Evolutionary conservation across 2,329 filamentous ascomycete species (phyloP).

Genomic region (Chaetomium olivaceum): DNA sequence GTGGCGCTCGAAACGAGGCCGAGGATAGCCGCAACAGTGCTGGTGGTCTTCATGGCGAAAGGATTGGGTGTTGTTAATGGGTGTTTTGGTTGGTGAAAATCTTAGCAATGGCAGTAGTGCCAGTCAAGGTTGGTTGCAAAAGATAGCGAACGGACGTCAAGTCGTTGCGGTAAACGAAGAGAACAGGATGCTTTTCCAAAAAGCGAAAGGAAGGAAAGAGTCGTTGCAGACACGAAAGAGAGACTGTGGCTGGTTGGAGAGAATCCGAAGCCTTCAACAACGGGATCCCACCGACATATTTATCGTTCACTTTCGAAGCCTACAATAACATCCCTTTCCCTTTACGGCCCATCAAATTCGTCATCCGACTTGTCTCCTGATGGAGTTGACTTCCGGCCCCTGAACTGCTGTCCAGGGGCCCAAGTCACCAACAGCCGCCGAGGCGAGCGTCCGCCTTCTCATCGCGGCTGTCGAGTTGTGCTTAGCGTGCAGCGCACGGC

Average conservation of each 20-base stretch:
- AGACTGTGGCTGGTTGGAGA: constrained; percentile 1
- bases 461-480: neutral
- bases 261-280: neutral
- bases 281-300: neutral
- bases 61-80: neutral
- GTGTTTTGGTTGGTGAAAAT: neutral
- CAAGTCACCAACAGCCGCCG: neutral
- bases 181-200: neutral
- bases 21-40: neutral
- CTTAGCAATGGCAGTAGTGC: neutral
- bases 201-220: constrained; percentile 1
- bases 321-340: neutral
- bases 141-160: constrained; percentile 6
- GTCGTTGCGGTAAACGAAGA: constrained; percentile 4
- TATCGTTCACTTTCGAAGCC: neutral
- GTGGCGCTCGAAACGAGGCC: constrained; percentile 8
- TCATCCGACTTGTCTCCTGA: neutral
- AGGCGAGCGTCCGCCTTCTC: neutral
- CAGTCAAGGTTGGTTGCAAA: neutral
- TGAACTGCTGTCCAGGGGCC: neutral
- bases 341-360: neutral
- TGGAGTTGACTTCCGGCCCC: neutral
- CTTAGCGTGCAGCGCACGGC: neutral
- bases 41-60: neutral
- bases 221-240: constrained; percentile 1